Evolutionary conservation across 331 rosid genomes (phyloP), one percentile per base, ranked within the genome.

Genomic region (Stylosanthes scabra): DNA sequence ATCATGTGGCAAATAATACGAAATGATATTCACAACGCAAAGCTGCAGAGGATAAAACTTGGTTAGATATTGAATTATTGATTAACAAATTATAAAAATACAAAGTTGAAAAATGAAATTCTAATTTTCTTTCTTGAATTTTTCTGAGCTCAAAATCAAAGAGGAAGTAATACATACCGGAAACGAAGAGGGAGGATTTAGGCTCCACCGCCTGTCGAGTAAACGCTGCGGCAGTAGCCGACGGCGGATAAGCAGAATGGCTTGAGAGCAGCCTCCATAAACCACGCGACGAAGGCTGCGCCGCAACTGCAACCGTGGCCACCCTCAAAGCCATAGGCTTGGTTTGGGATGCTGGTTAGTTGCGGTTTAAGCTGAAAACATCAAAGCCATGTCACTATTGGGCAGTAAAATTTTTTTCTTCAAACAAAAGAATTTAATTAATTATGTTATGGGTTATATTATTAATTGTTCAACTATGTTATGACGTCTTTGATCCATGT

Each of bases 121-220:
- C 6, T 9, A 51, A 49, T 49, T 49, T 49, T 49, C n/a, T 47
- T 47, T 47, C 10, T 9, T 47, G 9, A 8, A 0, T 1, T 49
- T 13, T 5, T 49, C 54, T 11, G 7, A 13, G 54, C 51, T 49
- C 37, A 14, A 27, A 74, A 47, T 28, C 51, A 8, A 54, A 15
- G 46, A 34, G 66, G 72, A 13, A 16, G 68, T 5, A 49, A 31
- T 31, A 31, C 61, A 11, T n/a, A 85, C 99, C 97, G 4, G 99
- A 94, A 80, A 94, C 97, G 82, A 94, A 94, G 85, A 95, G 97
- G 76, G 86, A 90, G 77, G 89, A 78, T 79, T 77, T 88, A 54
- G 99, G 99, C 7, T 91, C 97, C 9, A 90, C 86, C 81, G 15
- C 62, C 65, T 86, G 86, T 9, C 89, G 12, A 63, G 81, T 54